phyloP scores from a whole-genome alignment of 768 basidiomycete genomes.

The Lactarius psammicola region DNA sequence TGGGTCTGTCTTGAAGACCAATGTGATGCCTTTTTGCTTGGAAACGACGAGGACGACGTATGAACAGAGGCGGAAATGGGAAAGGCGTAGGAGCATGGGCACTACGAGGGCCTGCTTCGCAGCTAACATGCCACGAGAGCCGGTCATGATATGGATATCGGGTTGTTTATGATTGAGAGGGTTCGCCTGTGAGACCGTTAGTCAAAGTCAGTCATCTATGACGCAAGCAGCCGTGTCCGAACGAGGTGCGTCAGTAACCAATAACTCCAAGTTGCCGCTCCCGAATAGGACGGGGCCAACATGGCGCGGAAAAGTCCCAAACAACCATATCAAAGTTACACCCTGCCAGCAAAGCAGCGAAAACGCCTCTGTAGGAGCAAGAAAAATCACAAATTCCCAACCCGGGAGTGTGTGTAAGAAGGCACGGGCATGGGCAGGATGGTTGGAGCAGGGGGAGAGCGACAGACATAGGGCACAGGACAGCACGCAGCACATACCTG shows the following conservation, averaged over 20 bases:
- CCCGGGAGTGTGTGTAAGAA: too few species aligned
- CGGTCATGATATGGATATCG: slow-evolving; percentile 82
- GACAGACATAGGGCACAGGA: not conserved
- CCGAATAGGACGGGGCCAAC: too few species aligned
- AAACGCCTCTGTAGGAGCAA: not conserved
- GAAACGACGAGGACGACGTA: slow-evolving; percentile 98
- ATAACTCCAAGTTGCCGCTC: not conserved
- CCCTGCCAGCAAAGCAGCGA: not conserved
- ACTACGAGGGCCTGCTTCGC: slow-evolving; percentile 95
- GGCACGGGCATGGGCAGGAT: not conserved
- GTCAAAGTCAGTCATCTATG: not conserved
- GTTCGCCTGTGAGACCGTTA: slow-evolving; percentile 63
- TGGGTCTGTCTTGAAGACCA: slow-evolving; percentile 99
- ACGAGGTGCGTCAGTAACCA: not conserved
- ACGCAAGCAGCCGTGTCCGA: not conserved
- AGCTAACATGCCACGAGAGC: slow-evolving; percentile 84
- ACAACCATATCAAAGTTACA: not conserved
- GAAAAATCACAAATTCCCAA: not conserved
- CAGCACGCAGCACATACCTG: slow-evolving; percentile 57
- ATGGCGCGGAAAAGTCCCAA: not conserved
- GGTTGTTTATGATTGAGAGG: slow-evolving; percentile 91
- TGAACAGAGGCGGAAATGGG: slow-evolving; percentile 90
- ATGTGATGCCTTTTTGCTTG: slow-evolving; percentile 95
- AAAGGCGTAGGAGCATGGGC: slow-evolving; percentile 95
- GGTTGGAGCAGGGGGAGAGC: not conserved